These are phyloP conservation scores for Erigeron philadelphicus DNA, from an alignment of 140 eudicot species.

Conservation along the genomic window DNA sequence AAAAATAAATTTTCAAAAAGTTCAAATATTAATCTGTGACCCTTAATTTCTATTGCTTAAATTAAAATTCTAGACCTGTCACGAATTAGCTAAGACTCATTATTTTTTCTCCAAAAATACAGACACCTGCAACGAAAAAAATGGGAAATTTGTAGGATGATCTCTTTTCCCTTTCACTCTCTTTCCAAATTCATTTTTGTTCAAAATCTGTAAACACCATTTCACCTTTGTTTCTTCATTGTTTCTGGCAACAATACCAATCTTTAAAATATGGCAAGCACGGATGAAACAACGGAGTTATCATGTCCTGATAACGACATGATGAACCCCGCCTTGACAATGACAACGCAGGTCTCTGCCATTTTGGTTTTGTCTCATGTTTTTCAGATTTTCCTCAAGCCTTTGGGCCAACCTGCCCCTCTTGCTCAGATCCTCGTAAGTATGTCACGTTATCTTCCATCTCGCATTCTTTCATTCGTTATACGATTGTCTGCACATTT, in stretches of 20 bases:
- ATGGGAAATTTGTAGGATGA: slow-evolving; percentile 26
- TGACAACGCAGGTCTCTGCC: slow-evolving; percentile 76
- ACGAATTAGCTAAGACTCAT: neutral
- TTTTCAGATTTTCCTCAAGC: slow-evolving; percentile 65
- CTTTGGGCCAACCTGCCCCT: slow-evolving; percentile 73
- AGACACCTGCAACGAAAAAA: slow-evolving; percentile 12
- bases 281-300: slow-evolving; percentile 35
- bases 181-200: slow-evolving; percentile 18
- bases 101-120: neutral
- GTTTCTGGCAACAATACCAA: neutral
- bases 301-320: slow-evolving; percentile 42
- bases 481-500: neutral
- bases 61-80: neutral
- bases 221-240: slow-evolving; percentile 14
- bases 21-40: too few relatives aligned
- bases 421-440: slow-evolving; percentile 95
- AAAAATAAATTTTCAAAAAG: too few relatives aligned
- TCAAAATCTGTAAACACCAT: slow-evolving; percentile 11
- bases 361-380: slow-evolving; percentile 78
- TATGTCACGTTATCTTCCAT: slow-evolving; percentile 42
- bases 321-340: slow-evolving; percentile 74
- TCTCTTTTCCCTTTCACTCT: slow-evolving; percentile 11
- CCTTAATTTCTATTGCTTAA: neutral
- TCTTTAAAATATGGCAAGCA: slow-evolving; percentile 8
- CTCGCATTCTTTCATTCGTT: slow-evolving; percentile 7